Conservation (phyloP, 2,329 filamentous ascomycete genomes). For the Fusarium marasasianum region DNA sequence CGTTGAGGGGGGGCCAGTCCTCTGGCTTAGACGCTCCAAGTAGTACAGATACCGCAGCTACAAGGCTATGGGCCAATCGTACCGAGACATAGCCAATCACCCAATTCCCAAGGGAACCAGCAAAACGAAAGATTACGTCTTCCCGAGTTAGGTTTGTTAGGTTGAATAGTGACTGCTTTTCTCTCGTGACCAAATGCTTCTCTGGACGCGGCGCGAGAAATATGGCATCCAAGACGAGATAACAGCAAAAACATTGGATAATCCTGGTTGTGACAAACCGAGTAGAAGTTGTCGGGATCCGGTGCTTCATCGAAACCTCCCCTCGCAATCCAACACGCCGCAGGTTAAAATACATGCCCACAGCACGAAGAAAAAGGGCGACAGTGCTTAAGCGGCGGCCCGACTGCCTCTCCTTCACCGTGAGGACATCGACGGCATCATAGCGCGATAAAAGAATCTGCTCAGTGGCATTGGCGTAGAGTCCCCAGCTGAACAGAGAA, state of each 20-base stretch:
- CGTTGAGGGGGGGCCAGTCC: conserved; percentile 10
- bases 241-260: background rate
- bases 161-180: background rate
- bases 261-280: background rate
- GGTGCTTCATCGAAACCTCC: background rate
- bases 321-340: background rate
- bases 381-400: fast-evolving
- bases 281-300: background rate
- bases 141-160: background rate
- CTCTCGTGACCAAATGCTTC: background rate
- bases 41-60: background rate
- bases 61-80: background rate
- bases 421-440: background rate
- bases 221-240: background rate
- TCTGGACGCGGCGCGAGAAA: background rate
- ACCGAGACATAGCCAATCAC: background rate
- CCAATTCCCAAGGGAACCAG: background rate
- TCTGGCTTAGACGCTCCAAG: background rate
- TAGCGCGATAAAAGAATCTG: background rate
- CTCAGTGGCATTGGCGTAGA: background rate
- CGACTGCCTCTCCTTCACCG: fast-evolving
- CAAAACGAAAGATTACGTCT: background rate
- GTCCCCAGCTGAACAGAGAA: background rate
- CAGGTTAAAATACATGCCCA: background rate
- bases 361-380: background rate